phyloP scores from a whole-genome alignment of 139 green algal genomes.

The Volvox reticuliferus region DNA sequence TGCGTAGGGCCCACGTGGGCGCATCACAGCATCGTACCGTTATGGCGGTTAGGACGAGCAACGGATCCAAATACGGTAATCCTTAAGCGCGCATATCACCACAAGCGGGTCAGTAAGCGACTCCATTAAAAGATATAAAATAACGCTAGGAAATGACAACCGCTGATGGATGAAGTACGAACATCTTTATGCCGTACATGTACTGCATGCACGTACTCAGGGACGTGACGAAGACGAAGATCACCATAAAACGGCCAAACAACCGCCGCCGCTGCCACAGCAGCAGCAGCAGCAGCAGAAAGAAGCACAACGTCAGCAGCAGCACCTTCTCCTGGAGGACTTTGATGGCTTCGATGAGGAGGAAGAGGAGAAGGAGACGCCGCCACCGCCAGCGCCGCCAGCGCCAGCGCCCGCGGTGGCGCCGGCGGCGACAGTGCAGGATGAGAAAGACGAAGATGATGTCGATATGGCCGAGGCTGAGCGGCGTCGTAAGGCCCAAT shows the following conservation, averaged over 20 bases:
- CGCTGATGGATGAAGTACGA: too few relatives aligned
- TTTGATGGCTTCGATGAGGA: not conserved
- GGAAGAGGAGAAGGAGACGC: not conserved
- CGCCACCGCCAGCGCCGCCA: not conserved
- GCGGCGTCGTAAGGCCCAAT: too few relatives aligned
- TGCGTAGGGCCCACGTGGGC: not conserved
- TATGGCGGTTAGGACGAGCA: too few relatives aligned
- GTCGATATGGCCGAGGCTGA: too few relatives aligned
- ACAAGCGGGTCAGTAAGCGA: too few relatives aligned
- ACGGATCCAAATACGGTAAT: too few relatives aligned
- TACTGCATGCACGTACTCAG: not conserved
- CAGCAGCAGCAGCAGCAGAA: not conserved
- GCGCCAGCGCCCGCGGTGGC: not conserved
- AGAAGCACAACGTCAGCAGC: not conserved
- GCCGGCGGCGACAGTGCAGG: too few relatives aligned
- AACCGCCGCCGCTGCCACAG: not conserved
- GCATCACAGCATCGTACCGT: too few relatives aligned
- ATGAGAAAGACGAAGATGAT: not conserved
- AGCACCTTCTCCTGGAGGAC: not conserved
- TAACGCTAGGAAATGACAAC: too few relatives aligned
- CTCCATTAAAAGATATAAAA: too few relatives aligned
- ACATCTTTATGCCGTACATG: too few relatives aligned
- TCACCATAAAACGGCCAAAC: not conserved
- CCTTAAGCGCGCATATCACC: too few relatives aligned
- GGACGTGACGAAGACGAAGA: not conserved